Evolutionary conservation across 2,329 filamentous ascomycete species (phyloP).

Genomic region (Eutypella sp.): DNA sequence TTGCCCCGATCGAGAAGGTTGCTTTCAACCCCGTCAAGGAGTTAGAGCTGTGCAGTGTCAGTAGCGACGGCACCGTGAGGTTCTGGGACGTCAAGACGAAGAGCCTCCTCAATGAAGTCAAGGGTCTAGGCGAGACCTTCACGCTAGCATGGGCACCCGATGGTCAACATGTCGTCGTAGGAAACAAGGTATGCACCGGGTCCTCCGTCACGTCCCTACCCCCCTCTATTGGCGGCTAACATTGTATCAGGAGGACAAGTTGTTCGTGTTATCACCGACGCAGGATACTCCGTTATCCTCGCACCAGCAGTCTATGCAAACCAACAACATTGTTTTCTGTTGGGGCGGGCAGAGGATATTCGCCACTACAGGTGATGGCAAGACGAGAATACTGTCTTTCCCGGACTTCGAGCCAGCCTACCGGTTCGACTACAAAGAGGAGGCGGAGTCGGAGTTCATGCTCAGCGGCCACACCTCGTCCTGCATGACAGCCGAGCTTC

Average conservation of each 20-base stretch:
- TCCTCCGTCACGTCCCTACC: not conserved
- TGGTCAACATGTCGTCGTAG: slow-evolving; percentile 64
- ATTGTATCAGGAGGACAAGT: slow-evolving; percentile 49
- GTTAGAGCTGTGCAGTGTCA: slow-evolving; percentile 70
- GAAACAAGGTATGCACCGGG: slow-evolving; percentile 56
- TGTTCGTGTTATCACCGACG: slow-evolving; percentile 59
- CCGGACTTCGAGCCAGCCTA: slow-evolving; percentile 56
- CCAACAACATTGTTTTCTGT: slow-evolving; percentile 70
- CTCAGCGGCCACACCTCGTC: slow-evolving; percentile 70
- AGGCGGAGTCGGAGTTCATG: slow-evolving; percentile 46
- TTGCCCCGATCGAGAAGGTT: slow-evolving; percentile 65
- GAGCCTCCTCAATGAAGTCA: slow-evolving; percentile 64
- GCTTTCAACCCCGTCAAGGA: slow-evolving; percentile 75
- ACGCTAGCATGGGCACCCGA: slow-evolving; percentile 71
- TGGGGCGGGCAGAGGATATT: slow-evolving; percentile 69
- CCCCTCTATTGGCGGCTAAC: not conserved
- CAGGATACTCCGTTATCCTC: slow-evolving; percentile 51
- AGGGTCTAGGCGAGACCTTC: slow-evolving; percentile 61
- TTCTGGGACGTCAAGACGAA: slow-evolving; percentile 79
- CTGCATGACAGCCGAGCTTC: slow-evolving; percentile 63
- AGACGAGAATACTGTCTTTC: slow-evolving; percentile 64
- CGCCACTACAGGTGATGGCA: slow-evolving; percentile 66
- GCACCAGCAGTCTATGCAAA: slow-evolving; percentile 58
- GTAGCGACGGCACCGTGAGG: slow-evolving; percentile 67
- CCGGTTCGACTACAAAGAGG: slow-evolving; percentile 41